Conservation (phyloP, 257 asterid genomes). For the Solanum commersonii region DNA sequence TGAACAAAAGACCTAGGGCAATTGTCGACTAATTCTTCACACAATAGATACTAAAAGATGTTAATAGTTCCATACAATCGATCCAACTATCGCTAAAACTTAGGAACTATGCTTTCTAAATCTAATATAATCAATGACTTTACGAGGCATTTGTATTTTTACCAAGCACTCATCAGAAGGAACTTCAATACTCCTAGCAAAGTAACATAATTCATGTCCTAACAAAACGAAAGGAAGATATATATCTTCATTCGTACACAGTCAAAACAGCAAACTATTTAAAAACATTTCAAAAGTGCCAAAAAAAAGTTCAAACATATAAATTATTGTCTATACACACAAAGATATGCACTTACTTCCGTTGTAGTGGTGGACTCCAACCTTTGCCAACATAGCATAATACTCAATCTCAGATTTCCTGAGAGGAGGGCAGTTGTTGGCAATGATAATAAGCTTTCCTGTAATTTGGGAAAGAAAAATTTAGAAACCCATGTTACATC, state of each 20-base stretch:
- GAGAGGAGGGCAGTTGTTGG: slow-evolving; percentile 84
- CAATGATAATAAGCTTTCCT: slow-evolving; percentile 28
- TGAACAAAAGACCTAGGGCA: background rate
- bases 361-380: slow-evolving; percentile 66
- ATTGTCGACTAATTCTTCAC: background rate
- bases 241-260: background rate
- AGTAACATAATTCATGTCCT: background rate
- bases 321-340: background rate
- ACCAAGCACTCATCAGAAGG: background rate
- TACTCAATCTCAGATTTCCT: slow-evolving; percentile 82
- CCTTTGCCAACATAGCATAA: slow-evolving; percentile 65
- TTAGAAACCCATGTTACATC: background rate
- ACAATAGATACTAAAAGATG: background rate
- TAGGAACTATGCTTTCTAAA: background rate
- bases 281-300: background rate
- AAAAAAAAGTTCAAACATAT: background rate
- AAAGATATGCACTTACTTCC: slow-evolving; percentile 40
- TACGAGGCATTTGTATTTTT: background rate
- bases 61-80: background rate
- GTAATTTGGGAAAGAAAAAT: background rate
- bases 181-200: background rate
- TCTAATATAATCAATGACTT: background rate
- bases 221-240: background rate
- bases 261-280: background rate
- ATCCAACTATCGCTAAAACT: background rate